phyloP scores from a whole-genome alignment of 2,329 filamentous ascomycete genomes.

The Alternaria arbusti region DNA sequence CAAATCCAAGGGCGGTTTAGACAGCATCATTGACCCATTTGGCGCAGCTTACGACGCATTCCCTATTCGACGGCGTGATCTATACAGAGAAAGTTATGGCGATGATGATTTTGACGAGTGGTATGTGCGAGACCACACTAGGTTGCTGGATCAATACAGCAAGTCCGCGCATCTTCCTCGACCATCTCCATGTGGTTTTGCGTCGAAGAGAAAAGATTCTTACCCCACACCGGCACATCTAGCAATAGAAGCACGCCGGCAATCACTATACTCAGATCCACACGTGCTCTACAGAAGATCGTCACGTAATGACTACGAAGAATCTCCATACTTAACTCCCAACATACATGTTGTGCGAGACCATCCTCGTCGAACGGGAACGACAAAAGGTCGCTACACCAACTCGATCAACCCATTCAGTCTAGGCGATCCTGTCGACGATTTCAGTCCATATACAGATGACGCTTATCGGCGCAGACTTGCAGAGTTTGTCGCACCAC shows the following conservation, averaged over 20 bases:
- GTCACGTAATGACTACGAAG: background rate
- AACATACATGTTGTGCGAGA: too few species aligned
- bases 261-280: background rate
- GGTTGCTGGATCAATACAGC: background rate
- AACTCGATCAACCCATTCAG: background rate
- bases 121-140: background rate
- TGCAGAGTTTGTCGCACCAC: too few species aligned
- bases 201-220: fast-evolving
- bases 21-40: background rate
- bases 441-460: too few species aligned
- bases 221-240: background rate
- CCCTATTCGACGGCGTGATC: background rate
- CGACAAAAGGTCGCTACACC: background rate
- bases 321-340: too few species aligned
- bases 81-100: background rate
- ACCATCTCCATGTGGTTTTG: fast-evolving
- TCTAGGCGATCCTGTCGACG: too few species aligned
- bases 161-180: fast-evolving
- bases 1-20: background rate
- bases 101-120: background rate
- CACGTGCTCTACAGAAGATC: background rate
- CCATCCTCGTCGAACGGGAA: too few species aligned
- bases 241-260: background rate
- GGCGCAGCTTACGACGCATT: background rate
- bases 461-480: too few species aligned